Conservation (phyloP, 495 filamentous ascomycete genomes). For the Wilcoxina mikolae region DNA sequence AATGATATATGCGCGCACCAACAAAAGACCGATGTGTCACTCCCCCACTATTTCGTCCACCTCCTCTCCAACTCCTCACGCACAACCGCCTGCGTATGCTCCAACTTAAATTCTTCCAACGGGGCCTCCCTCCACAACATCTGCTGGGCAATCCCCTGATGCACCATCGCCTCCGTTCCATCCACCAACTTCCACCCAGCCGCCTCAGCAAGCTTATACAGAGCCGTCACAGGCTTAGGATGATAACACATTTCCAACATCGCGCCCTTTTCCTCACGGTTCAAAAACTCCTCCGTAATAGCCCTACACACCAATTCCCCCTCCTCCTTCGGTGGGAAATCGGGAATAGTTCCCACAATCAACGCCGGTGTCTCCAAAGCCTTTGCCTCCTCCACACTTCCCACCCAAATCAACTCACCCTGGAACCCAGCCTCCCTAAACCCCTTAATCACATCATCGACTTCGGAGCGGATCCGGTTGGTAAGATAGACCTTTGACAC, state of each 20-base stretch:
- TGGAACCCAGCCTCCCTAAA: conserved; percentile 39
- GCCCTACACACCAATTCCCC: conserved; percentile 42
- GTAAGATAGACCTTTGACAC: conserved; percentile 55
- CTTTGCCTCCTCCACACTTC: conserved; percentile 41
- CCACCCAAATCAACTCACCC: conserved; percentile 40
- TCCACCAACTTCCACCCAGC: conserved; percentile 54
- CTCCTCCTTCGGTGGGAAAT: conserved; percentile 47
- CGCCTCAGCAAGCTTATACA: conserved; percentile 40
- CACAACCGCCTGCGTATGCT: conserved; percentile 1
- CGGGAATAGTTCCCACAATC: conserved; percentile 53
- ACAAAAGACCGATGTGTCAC: no score
- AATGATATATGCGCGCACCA: neutral
- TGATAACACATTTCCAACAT: conserved; percentile 74
- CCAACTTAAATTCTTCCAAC: conserved; percentile 13
- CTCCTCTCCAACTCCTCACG: conserved; percentile 7
- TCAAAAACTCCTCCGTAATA: conserved; percentile 34
- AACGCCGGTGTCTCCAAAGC: conserved; percentile 42
- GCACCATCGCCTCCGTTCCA: conserved; percentile 58
- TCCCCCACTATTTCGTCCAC: conserved; percentile 4
- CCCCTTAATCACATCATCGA: conserved; percentile 47
- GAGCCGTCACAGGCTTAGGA: conserved; percentile 49
- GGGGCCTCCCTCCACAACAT: conserved; percentile 12
- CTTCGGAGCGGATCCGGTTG: conserved; percentile 48
- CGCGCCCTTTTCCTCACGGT: conserved; percentile 39
- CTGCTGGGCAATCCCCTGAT: conserved; percentile 56